Evolutionary conservation across 2,329 filamentous ascomycete genomes (phyloP).

Genomic region (Monilinia laxa): DNA sequence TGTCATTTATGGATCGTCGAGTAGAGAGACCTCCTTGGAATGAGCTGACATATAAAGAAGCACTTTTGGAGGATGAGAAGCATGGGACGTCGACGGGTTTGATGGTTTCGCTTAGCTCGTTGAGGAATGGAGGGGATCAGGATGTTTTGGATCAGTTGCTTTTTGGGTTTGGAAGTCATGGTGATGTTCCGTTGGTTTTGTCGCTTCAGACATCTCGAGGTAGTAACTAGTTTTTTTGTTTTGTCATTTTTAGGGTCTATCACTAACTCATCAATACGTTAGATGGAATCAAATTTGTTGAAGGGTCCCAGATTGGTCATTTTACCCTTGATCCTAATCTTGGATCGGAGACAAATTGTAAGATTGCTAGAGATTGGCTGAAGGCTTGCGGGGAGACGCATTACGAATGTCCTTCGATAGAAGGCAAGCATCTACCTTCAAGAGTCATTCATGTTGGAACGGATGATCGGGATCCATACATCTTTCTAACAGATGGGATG

Average conservation of each 20-base stretch:
- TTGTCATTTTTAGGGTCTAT: neutral
- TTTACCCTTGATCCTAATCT: neutral
- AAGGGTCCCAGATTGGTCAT: neutral
- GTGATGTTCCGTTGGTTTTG: neutral
- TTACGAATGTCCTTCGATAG: neutral
- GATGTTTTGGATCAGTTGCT: neutral
- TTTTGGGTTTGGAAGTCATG: neutral
- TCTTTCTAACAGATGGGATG: neutral
- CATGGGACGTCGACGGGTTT: neutral
- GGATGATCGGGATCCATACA: constrained; percentile 11
- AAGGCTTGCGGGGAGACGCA: constrained; percentile 14
- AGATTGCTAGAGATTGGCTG: constrained; percentile 19
- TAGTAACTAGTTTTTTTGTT: neutral
- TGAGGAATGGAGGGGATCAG: too few relatives aligned
- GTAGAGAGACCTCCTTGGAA: neutral
- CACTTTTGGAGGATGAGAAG: neutral
- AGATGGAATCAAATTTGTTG: neutral
- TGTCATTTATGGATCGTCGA: neutral
- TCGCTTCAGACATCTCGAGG: neutral
- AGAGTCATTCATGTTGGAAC: constrained; percentile 30
- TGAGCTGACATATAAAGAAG: neutral
- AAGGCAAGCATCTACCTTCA: constrained; percentile 21
- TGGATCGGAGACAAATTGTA: neutral
- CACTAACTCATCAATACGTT: neutral
- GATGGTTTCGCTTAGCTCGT: neutral